Evolutionary conservation across 176 grass and related monocot species (phyloP), one percentile per base, ranked within the genome.

Genomic region (Panicum miliaceum): DNA sequence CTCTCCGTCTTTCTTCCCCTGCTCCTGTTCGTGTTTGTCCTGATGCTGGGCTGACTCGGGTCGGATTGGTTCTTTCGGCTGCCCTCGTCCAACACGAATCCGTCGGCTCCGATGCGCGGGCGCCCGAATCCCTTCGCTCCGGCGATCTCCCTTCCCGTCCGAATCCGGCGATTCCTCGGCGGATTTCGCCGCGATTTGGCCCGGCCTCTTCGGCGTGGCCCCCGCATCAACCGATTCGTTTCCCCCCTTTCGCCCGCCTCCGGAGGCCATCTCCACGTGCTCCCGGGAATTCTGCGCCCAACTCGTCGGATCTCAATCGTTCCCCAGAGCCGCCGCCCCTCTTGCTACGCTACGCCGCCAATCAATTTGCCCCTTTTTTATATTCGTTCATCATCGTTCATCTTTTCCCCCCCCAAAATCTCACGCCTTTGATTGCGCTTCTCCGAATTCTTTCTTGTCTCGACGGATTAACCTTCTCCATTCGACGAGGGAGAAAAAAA

Each of bases 261-360:
- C 11, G 3, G 41, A 71, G 12, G 68, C 2, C 43, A 29, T n/a
- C 52, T 11, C 20, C 27, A 67, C 2, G 67, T 61, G 35, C 20
- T 73, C 12, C 19, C 37, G n/a, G 15, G 67, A 84, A 65, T 65
- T 88, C 86, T 37, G 67, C 41, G 23, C 25, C 64, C 20, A 56
- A 29, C 51, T 54, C 61, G 53, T 59, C 29, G 79, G 86, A 84
- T 88, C 86, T 88, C 87, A 41, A 57, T 76, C 29, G 65, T 64
- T 88, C 67, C 29, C 37, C n/a, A 60, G 53, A 20, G 19, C 8
- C 22, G 56, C n/a, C 6, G 15, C n/a, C 68, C 8, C 48, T 34
- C 12, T 53, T 58, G 60, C 4, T 52, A 26, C 69, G 54, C 56
- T 23, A 60, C 57, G 57, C 57, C 12, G 26, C 12, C 3, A 26